phyloP scores from a whole-genome alignment of 2,329 filamentous ascomycete genomes.

The Colletotrichum sp. region DNA sequence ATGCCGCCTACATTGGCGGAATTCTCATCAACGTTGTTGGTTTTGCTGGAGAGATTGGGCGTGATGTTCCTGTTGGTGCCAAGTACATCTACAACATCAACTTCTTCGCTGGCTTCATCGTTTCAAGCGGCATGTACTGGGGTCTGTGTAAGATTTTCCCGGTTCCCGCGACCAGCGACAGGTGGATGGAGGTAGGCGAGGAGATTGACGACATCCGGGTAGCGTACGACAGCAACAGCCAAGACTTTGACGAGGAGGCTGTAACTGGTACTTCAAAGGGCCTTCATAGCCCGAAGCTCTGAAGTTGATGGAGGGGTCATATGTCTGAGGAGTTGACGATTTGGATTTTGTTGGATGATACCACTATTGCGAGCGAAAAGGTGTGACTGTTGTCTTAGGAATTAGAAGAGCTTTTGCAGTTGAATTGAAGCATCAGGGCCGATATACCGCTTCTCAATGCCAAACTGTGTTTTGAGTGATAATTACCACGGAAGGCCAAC shows the following conservation, averaged over 20 bases:
- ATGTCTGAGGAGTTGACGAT: neutral
- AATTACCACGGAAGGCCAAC: neutral
- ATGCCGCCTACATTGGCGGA: constrained; percentile 80
- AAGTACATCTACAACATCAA: constrained; percentile 90
- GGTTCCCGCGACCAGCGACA: constrained; percentile 74
- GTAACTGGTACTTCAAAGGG: neutral
- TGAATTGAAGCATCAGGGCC: neutral
- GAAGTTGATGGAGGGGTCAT: neutral
- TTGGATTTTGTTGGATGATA: constrained; percentile 6
- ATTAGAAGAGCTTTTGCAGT: neutral
- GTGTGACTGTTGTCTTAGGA: neutral
- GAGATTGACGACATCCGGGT: constrained; percentile 60
- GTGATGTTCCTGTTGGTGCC: constrained; percentile 75
- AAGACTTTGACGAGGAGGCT: constrained; percentile 42
- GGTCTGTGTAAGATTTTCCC: constrained; percentile 71
- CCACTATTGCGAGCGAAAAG: neutral
- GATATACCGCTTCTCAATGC: neutral
- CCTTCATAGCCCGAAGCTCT: neutral
- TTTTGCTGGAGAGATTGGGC: constrained; percentile 82
- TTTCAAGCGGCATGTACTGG: constrained; percentile 73
- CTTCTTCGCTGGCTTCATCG: constrained; percentile 84
- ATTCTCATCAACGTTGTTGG: constrained; percentile 92
- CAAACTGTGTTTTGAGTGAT: neutral
- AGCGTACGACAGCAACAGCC: constrained; percentile 46
- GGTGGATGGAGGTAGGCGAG: constrained; percentile 79